A percentile compares a stretch with the other conserved stretches of the same genome.
These are phyloP conservation scores for Acanthamoeba lenticulata DNA, from an alignment of 208 protist genomes.

Conservation along the genomic window DNA sequence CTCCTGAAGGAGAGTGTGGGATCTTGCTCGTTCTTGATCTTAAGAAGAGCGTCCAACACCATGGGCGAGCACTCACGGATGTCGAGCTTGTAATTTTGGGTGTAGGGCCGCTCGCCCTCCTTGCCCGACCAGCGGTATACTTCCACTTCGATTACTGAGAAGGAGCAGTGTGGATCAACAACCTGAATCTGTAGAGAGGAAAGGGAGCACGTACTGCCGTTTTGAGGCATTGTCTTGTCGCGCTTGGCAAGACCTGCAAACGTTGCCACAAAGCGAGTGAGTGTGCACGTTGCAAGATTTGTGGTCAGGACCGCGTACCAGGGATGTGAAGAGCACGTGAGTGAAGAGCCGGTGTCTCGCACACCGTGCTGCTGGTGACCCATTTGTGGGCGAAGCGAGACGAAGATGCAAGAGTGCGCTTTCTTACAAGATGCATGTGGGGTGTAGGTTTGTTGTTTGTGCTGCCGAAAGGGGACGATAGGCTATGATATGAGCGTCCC, in stretches of 20 bases:
- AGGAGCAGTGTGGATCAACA: neutral
- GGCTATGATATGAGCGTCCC: no score
- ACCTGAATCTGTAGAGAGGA: neutral
- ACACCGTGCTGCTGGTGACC: no score
- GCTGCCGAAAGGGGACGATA: no score
- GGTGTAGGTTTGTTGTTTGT: no score
- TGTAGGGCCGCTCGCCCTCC: constrained; percentile 77
- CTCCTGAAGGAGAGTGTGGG: constrained; percentile 90
- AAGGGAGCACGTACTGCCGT: neutral
- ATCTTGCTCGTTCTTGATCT: constrained; percentile 93
- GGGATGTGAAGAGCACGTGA: no score
- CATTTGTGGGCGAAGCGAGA: no score
- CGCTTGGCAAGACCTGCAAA: neutral
- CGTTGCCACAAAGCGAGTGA: no score
- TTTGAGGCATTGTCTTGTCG: neutral
- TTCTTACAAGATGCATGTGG: no score
- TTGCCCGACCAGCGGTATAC: constrained; percentile 78
- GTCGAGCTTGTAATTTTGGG: constrained; percentile 85
- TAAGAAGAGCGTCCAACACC: constrained; percentile 91
- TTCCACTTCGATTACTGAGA: constrained; percentile 47
- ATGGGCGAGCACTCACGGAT: constrained; percentile 90
- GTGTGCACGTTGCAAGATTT: no score
- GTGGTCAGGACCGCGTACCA: no score
- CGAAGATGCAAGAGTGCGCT: no score
- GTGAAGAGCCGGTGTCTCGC: no score